Base-by-base conservation (phyloP, 2,329 filamentous ascomycete genomes). In the Reticulascus tulasneorum region DNA sequence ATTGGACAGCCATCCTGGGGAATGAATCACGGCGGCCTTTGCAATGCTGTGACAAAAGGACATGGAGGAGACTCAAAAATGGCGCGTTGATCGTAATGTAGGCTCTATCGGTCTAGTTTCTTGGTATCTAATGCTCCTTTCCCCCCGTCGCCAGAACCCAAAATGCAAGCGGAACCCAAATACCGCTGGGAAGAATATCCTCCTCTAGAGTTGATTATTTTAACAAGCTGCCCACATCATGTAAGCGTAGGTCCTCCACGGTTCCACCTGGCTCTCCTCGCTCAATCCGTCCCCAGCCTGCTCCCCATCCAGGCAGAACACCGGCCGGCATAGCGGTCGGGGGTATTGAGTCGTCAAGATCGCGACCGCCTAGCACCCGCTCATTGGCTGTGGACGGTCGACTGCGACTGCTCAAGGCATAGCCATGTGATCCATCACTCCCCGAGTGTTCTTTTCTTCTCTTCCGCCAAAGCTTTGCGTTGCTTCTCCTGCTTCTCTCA, bases 151-250 rank as follows among this genome's bases (percentile, higher is more conserved):
- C n/a, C n/a, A n/a, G n/a, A n/a, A n/a, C n/a, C n/a, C n/a, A n/a
- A n/a, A n/a, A n/a, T n/a, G n/a, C n/a, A n/a, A n/a, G n/a, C n/a
- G n/a, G n/a, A n/a, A n/a, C n/a, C n/a, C n/a, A n/a, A n/a, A n/a
- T n/a, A n/a, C n/a, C n/a, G n/a, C n/a, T n/a, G n/a, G n/a, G n/a
- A n/a, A n/a, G n/a, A n/a, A n/a, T n/a, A n/a, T n/a, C n/a, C n/a
- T n/a, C n/a, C n/a, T n/a, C n/a, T n/a, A n/a, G n/a, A n/a, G n/a
- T n/a, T n/a, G n/a, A n/a, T n/a, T n/a, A n/a, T n/a, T n/a, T n/a
- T n/a, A 55, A 31, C 9, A 62, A 38, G 38, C 50, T 56, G 15
- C 59, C 59, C 4, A 62, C 59, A 33, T 62, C 59, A 21, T 57
- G 59, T 23, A 62, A 38, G 31, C 57, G 52, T n/a, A 50, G 45